Percentiles rank a stretch among this genome's conserved stretches.
These are phyloP conservation scores for Kurtzmaniella cleridarum DNA, from an alignment of 805 yeast species.

Conservation along the genomic window DNA sequence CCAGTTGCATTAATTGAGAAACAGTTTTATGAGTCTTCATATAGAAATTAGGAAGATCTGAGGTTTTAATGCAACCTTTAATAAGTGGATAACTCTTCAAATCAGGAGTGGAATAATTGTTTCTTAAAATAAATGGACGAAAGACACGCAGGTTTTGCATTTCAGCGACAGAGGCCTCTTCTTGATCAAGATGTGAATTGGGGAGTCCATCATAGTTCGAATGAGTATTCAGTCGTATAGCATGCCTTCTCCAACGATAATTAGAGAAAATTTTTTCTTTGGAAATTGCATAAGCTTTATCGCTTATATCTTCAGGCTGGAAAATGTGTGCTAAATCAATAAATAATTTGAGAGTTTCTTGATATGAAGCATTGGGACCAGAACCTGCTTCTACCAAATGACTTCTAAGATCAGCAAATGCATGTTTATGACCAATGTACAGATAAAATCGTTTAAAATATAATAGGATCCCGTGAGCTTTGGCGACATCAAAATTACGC, in stretches of 20 bases:
- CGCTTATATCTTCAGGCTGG: too few relatives aligned
- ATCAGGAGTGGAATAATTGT: conserved; percentile 19
- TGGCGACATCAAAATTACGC: conserved; percentile 17
- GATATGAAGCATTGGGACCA: conserved; percentile 10
- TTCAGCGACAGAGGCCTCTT: neutral
- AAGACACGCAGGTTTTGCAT: conserved; percentile 7
- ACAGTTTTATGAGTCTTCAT: conserved; percentile 14
- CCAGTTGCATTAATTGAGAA: neutral
- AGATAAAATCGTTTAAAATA: conserved; percentile 38
- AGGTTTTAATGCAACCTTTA: conserved; percentile 19
- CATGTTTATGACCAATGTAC: conserved; percentile 20
- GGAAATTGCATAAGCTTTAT: neutral
- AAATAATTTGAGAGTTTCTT: conserved; percentile 19
- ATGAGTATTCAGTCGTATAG: neutral
- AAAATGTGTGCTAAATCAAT: conserved; percentile 8
- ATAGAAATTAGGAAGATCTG: conserved; percentile 30
- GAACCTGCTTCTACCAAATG: conserved; percentile 23
- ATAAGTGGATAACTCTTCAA: conserved; percentile 19
- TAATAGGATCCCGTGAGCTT: conserved; percentile 23
- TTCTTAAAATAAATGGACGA: conserved; percentile 22
- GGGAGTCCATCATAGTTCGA: neutral
- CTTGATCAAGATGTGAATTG: neutral
- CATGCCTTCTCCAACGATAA: neutral
- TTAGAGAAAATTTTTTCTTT: neutral
- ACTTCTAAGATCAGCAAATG: conserved; percentile 23